Conservation (phyloP, 805 yeast genomes). For the Yamadazyma scolyti region DNA sequence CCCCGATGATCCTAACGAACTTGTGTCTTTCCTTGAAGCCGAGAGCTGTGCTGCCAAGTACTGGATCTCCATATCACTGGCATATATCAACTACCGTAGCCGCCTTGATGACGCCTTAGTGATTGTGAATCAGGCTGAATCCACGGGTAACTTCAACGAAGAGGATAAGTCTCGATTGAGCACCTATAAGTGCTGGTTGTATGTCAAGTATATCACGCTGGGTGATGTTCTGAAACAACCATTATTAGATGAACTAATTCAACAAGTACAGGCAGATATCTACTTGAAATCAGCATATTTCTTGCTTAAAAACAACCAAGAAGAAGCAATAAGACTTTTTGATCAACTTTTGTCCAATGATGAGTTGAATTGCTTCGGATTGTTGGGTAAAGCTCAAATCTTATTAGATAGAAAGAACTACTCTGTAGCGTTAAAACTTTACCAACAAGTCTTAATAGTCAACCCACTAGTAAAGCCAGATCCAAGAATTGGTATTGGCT, state of each 20-base stretch:
- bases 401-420: conserved; percentile 70
- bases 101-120: conserved; percentile 58
- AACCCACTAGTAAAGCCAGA: conserved; percentile 84
- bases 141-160: conserved; percentile 27
- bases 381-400: conserved; percentile 81
- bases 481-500: conserved; percentile 91
- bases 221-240: conserved; percentile 24
- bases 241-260: conserved; percentile 14
- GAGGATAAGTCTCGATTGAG: conserved; percentile 52
- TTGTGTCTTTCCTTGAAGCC: conserved; percentile 71
- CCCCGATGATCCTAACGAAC: conserved; percentile 86
- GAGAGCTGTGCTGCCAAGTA: conserved; percentile 73
- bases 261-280: conserved; percentile 2
- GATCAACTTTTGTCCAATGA: conserved; percentile 57
- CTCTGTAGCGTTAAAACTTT: conserved; percentile 68
- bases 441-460: conserved; percentile 74
- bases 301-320: conserved; percentile 57
- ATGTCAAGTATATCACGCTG: conserved; percentile 36
- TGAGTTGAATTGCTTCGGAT: conserved; percentile 66
- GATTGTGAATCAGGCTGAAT: conserved; percentile 62
- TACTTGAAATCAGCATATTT: conserved; percentile 56
- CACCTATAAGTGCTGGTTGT: conserved; percentile 71
- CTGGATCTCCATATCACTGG: conserved; percentile 83
- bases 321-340: conserved; percentile 65
- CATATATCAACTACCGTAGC: conserved; percentile 66